Base-by-base conservation (phyloP, 208 protist species). In the Acanthamoeba quina region DNA sequence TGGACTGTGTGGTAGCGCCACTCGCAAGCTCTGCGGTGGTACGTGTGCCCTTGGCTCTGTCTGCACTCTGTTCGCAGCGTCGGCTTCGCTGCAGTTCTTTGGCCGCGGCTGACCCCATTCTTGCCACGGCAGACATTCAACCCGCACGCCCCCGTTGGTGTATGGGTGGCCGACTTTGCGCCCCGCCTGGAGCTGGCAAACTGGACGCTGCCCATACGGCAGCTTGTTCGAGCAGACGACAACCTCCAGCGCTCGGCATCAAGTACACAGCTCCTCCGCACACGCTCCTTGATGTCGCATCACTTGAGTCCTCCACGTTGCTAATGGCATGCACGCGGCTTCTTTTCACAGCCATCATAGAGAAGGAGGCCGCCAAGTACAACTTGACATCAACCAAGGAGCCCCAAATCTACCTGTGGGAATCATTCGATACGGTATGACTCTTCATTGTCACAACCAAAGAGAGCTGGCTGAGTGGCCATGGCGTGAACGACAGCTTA, bases 141-240 rank as follows among this genome's bases (percentile, higher is more conserved):
- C 29, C 58, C 85, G 19, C 15, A 21, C 10, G 29, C 15, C 9
- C 85, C 85, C 0, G 85, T 91, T 17, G 41, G 31, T 10, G 58
- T 91, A 11, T 91, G 85, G 85, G 85, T 91, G 10, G 85, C 85
- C 7, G 60, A 91, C 64, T 91, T 68, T 31, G 56, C 85, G 76
- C 62, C 56, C 24, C 56, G 34, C 13, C 5, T 56, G 19, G 60
- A 44, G 11, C 29, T 91, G 37, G 58, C 37, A 13, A 56, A 91
- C 60, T 91, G 85, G 85, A 34, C 58, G 26, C 11, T 52, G 31
- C 85, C 85, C 85, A 60, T 91, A 21, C 54, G 85, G 5, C 62
- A 91, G 19, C 24, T 91, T 5, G 21, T 91, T 5, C 56, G 85
- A 44, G 85, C 85, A 9, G 85, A 91, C 44, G 44, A 91, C 58